Evolutionary conservation across 2,329 filamentous ascomycete species (phyloP).

Genomic region (Penicillium nordicum): DNA sequence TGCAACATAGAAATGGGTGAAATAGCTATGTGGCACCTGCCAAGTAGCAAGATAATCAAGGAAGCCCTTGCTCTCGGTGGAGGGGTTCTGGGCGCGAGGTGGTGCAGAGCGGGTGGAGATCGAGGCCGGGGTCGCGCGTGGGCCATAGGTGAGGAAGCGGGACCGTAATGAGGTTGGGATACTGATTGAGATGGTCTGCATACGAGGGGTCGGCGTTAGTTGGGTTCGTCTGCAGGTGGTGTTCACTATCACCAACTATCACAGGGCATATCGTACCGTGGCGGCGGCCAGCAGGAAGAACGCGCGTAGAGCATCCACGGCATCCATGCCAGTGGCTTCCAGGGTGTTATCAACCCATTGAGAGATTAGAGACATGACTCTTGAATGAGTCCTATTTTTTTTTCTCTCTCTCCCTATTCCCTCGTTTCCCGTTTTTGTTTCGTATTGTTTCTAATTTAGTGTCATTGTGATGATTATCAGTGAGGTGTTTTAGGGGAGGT

Average conservation of each 20-base stretch:
- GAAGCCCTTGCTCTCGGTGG: constrained; percentile 15
- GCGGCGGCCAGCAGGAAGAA: constrained; percentile 40
- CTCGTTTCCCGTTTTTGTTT: neutral
- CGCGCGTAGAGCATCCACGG: constrained; percentile 33
- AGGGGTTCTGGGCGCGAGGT: constrained; percentile 4
- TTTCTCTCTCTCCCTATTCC: neutral
- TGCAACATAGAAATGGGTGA: constrained; percentile 78
- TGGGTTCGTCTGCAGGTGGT: constrained; percentile 30
- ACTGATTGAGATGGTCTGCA: constrained; percentile 50
- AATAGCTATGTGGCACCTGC: constrained; percentile 83
- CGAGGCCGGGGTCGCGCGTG: constrained; percentile 43
- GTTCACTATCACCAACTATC: constrained; percentile 25
- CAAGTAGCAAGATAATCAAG: constrained; percentile 53
- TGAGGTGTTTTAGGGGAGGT: neutral
- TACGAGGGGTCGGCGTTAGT: constrained; percentile 6
- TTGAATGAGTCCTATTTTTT: neutral
- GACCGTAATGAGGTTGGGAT: constrained; percentile 49
- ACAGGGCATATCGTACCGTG: constrained; percentile 32
- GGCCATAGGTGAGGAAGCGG: constrained; percentile 61
- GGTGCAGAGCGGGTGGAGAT: constrained; percentile 13
- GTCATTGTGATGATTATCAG: constrained; percentile 1
- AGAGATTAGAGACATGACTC: constrained; percentile 8
- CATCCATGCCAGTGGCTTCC: constrained; percentile 16
- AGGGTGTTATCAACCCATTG: constrained; percentile 15
- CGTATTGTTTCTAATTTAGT: neutral